Percentiles rank a stretch among this genome's conserved stretches.
Evolutionary conservation across 2,329 filamentous ascomycete genomes (phyloP).

Genomic region (Mycosphaerella sp.): DNA sequence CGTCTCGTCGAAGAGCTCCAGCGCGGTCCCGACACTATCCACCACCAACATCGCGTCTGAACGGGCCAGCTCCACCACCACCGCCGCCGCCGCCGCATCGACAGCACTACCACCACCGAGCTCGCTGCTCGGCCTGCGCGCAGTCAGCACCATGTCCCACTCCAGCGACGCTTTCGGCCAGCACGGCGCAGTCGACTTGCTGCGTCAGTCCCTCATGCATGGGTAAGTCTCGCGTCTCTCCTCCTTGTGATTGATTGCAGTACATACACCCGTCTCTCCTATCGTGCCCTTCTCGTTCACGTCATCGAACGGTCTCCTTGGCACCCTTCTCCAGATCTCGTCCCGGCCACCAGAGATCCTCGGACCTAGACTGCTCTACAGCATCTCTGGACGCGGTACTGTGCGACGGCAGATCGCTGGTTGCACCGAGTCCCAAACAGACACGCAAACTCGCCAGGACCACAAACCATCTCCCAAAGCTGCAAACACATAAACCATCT

Average conservation of each 20-base stretch:
- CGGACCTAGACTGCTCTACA: background rate
- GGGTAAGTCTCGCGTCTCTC: conserved; percentile 41
- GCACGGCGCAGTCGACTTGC: conserved; percentile 50
- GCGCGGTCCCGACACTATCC: conserved; percentile 42
- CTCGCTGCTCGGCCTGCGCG: conserved; percentile 12
- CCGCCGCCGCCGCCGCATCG: background rate
- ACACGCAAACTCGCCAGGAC: background rate
- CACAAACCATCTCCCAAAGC: conserved; percentile 3
- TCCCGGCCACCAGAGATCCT: background rate
- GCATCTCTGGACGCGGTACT: background rate
- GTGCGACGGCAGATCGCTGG: background rate
- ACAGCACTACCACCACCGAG: conserved; percentile 11
- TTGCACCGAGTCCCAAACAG: background rate
- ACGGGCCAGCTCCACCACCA: conserved; percentile 9
- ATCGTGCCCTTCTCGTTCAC: conserved; percentile 1
- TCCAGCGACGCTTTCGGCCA: conserved; percentile 20
- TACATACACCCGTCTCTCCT: background rate
- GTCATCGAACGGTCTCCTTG: conserved; percentile 14
- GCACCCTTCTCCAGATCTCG: conserved; percentile 1
- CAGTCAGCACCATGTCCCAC: conserved; percentile 29
- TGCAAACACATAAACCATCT: background rate
- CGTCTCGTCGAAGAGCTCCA: conserved; percentile 36
- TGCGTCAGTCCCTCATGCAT: conserved; percentile 53
- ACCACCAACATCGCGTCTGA: conserved; percentile 13
- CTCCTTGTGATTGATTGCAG: background rate